phyloP scores from a whole-genome alignment of 495 filamentous ascomycete genomes.

The Clavariopsis aquatica region DNA sequence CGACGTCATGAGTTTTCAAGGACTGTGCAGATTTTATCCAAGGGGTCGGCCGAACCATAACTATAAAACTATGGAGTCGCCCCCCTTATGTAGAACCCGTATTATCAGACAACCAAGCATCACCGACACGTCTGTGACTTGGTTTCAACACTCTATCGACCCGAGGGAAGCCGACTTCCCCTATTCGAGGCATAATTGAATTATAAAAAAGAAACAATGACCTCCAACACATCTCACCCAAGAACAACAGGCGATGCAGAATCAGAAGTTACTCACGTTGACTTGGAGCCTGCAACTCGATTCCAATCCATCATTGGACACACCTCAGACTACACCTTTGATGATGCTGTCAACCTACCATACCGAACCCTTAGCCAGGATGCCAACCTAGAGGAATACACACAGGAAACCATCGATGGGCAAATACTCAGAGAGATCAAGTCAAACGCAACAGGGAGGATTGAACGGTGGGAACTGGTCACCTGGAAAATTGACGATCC shows the following conservation, averaged over 20 bases:
- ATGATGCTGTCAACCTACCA: slow-evolving; percentile 56
- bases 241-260: background rate
- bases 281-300: slow-evolving; percentile 2
- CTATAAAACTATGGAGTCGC: background rate
- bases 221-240: background rate
- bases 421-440: slow-evolving; percentile 58
- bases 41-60: background rate
- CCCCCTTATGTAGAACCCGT: background rate
- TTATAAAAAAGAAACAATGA: background rate
- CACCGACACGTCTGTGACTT: background rate
- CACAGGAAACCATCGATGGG: slow-evolving; percentile 58
- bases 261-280: slow-evolving; percentile 16
- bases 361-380: slow-evolving; percentile 60
- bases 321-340: slow-evolving; percentile 14
- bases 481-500: slow-evolving; percentile 67
- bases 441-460: slow-evolving; percentile 55
- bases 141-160: background rate
- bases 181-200: background rate
- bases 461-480: slow-evolving; percentile 68
- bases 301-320: slow-evolving; percentile 21
- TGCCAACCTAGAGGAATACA: slow-evolving; percentile 67
- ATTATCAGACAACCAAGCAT: background rate
- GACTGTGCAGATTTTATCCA: background rate
- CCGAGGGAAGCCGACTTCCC: background rate
- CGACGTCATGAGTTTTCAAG: background rate